These are phyloP conservation scores for Rhododendron griersonianum DNA, from an alignment of 148 eudicot genomes.

Conservation along the genomic window DNA sequence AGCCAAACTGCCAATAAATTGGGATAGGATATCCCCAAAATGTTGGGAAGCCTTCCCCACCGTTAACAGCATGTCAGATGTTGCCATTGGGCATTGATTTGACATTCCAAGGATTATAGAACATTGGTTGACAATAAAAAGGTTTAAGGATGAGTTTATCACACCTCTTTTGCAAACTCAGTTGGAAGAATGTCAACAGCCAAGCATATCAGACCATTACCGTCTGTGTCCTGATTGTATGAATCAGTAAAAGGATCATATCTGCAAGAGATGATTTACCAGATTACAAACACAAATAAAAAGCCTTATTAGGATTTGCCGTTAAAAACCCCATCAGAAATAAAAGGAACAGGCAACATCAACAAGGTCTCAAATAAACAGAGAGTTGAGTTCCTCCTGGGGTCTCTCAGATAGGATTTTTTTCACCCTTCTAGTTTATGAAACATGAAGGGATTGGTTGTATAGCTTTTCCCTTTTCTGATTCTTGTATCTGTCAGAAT, in stretches of 20 bases:
- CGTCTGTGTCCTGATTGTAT: slow-evolving; percentile 77
- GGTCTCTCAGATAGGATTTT: background rate
- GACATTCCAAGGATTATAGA: background rate
- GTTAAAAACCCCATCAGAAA: background rate
- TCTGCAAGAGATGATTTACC: slow-evolving; percentile 36
- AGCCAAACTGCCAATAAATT: slow-evolving; percentile 67
- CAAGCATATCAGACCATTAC: slow-evolving; percentile 70
- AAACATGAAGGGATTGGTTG: background rate
- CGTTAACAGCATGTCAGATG: slow-evolving; percentile 8
- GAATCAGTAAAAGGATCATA: slow-evolving; percentile 68
- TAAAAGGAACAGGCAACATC: background rate
- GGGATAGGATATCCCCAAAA: slow-evolving; percentile 85
- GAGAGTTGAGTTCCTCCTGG: background rate
- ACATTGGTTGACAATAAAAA: background rate
- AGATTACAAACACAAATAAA: slow-evolving; percentile 16
- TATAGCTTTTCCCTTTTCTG: background rate
- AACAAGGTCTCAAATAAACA: background rate
- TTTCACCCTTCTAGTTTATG: background rate
- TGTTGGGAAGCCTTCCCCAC: slow-evolving; percentile 87
- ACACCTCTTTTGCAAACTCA: slow-evolving; percentile 97
- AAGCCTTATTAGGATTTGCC: background rate
- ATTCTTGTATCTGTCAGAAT: background rate
- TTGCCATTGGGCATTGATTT: background rate
- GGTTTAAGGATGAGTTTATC: slow-evolving; percentile 6
- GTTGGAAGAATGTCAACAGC: slow-evolving; percentile 98